Percentiles rank a stretch among this genome's conserved stretches.
Conservation (phyloP, 768 basidiomycete genomes). For the Jaapia argillacea region DNA sequence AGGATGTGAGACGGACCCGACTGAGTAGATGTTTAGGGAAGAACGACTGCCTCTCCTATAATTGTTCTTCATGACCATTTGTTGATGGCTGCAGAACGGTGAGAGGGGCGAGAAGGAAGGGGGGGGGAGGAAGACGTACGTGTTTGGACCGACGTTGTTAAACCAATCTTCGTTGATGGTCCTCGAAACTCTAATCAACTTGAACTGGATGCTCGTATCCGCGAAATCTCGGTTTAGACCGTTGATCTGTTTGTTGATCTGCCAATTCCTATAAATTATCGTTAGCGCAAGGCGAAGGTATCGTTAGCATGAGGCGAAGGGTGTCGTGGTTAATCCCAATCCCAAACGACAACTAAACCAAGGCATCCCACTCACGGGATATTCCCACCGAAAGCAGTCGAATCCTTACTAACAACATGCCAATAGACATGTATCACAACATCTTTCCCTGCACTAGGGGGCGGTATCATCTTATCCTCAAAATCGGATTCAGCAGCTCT, state of each 20-base stretch:
- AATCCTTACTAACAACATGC: slow-evolving; percentile 32
- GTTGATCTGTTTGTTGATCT: slow-evolving; percentile 29
- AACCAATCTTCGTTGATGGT: slow-evolving; percentile 40
- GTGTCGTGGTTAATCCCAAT: too few species aligned
- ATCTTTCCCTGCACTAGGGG: too few species aligned
- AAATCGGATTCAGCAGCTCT: too few species aligned
- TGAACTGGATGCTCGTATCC: slow-evolving; percentile 26
- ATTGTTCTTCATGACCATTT: slow-evolving; percentile 37
- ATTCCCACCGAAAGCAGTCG: slow-evolving; percentile 28
- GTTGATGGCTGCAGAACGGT: slow-evolving; percentile 14
- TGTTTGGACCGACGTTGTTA: slow-evolving; percentile 27
- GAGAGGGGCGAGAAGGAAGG: neutral
- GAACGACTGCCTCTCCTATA: slow-evolving; percentile 30
- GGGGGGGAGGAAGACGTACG: too few species aligned
- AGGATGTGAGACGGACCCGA: slow-evolving; percentile 27
- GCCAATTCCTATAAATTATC: slow-evolving; percentile 17
- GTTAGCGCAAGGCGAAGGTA: neutral
- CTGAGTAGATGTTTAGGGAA: slow-evolving; percentile 41
- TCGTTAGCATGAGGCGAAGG: too few species aligned
- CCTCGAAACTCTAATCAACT: slow-evolving; percentile 30
- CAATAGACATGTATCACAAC: slow-evolving; percentile 36
- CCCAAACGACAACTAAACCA: too few species aligned
- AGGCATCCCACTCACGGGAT: slow-evolving; percentile 31
- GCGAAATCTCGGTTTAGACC: slow-evolving; percentile 33
- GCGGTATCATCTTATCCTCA: too few species aligned